Evolutionary conservation across 1,284 basidiomycete genomes (phyloP), one percentile per base, ranked within the genome.

Genomic region (Kwoniella shivajii): DNA sequence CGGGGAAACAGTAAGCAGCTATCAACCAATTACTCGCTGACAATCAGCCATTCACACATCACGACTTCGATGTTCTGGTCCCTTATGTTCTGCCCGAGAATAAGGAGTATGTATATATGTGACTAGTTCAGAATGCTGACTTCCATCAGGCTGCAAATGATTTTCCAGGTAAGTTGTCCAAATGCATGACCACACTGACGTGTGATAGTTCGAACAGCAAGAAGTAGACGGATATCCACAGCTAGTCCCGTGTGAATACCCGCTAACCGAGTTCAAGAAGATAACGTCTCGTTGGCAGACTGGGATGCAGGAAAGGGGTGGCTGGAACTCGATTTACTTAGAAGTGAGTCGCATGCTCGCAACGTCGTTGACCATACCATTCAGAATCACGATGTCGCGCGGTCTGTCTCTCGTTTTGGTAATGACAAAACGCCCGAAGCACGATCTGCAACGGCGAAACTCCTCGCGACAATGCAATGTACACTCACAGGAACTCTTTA

Each of bases 401-500:
- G 87, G 11, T 80, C 81, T 10, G 83, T 89, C 14, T 84, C 86
- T 9, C 82, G 88, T 43, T 88, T 84, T 63, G 86, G 83, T 9
- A 82, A 84, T 61, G 87, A 88, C 68, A 78, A 80, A 0, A n/a
- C n/a, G n/a, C 79, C 82, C 0, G 74, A 82, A 63, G 83, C 82
- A 79, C 82, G 86, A 4, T 72, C 75, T 1, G 66, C 79, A 6
- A 84, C 84, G 1, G 86, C 84, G 9, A 88, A 88, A 69, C 74
- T 89, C 71, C 74, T 89, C 20, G 83, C 85, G 0, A 77, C 87
- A 24, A 73, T 88, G 48, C 82, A 88, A 64, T 78, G 82, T 34
- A 83, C 84, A 0, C 82, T 85, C 48, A 79, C 81, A 1, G 88
- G 88, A 2, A 88, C 88, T 11, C 73, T 86, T 60, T 90, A 84